Evolutionary conservation across 129 eudicot species (phyloP).

Genomic region (Tagetes erecta): DNA sequence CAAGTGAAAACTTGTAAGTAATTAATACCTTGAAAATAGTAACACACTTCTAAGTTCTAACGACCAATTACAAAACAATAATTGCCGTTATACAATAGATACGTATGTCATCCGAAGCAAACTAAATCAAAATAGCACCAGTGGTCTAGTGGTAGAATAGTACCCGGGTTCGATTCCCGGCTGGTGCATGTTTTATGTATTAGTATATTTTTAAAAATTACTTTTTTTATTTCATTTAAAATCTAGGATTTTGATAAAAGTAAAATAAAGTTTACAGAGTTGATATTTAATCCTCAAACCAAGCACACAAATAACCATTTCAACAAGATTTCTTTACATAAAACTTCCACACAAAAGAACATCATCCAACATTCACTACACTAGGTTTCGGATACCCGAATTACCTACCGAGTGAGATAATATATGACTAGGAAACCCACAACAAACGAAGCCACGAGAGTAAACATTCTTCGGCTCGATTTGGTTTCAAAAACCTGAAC

Average conservation of each 20-base stretch:
- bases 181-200: conserved; percentile 70
- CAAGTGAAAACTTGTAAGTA: no score
- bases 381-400: neutral
- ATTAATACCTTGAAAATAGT: neutral
- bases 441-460: conserved; percentile 80
- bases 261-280: neutral
- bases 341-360: conserved; percentile 24
- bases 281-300: conserved; percentile 2
- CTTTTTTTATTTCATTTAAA: no score
- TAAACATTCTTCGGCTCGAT: conserved; percentile 83
- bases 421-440: conserved; percentile 70
- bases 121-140: conserved; percentile 44
- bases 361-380: conserved; percentile 15
- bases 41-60: neutral
- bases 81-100: no score
- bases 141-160: conserved; percentile 99
- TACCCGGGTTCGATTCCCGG: conserved; percentile 99
- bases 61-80: no score
- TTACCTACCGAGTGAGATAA: conserved; percentile 82
- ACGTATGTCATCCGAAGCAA: no score
- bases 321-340: conserved; percentile 33
- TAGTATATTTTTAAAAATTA: no score
- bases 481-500: conserved; percentile 87
- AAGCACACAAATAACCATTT: conserved; percentile 19
- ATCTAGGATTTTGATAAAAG: no score